Base-by-base conservation (phyloP, 345 rosid species). In the Punica granatum region DNA sequence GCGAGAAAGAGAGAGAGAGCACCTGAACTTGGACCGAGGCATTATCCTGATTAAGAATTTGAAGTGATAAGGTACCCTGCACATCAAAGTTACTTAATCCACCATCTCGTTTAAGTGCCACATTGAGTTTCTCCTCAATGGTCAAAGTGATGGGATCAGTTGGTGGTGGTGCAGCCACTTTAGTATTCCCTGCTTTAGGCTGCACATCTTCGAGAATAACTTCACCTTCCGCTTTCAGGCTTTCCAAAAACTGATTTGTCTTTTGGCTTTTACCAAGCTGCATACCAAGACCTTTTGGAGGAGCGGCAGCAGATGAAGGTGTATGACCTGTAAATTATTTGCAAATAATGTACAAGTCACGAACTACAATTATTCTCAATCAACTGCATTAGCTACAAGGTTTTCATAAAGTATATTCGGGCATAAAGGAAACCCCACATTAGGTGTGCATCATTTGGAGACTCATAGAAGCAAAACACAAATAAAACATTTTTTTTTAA, bases 1-100 rank as follows among this genome's bases (percentile, higher is more conserved):
- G 26, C n/a, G 28, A 3, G 31, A 28, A 39, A 25, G 67, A 70
- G 49, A 63, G 56, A 49, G 31, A 33, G 42, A 49, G 31, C 70
- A 94, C 99, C 97, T 95, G 97, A 75, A 95, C 96, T 86, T 95
- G 99, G 81, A 95, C 90, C 18, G 82, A 81, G 18, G 88, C 99
- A 80, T 95, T 96, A 67, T 88, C 99, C 74, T 84, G 98, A 81
- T 83, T 85, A 71, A 95, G 93, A 75, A 95, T 86, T 78, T 95
- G 99, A 80, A 95, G 98, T 6, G 96, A 84, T 76, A 95, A 69
- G 58, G 96, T 92, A 67, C 99, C 99, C 79, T 95, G 98, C 72
- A 92, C 89, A 64, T 95, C 99, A 76, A 95, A 95, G 84, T 80
- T 90, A 69, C 94, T 84, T 73, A 95, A 15, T 76, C 98, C 98